Evolutionary conservation across 2,329 filamentous ascomycete genomes (phyloP).

Genomic region (Cercospora beticola): DNA sequence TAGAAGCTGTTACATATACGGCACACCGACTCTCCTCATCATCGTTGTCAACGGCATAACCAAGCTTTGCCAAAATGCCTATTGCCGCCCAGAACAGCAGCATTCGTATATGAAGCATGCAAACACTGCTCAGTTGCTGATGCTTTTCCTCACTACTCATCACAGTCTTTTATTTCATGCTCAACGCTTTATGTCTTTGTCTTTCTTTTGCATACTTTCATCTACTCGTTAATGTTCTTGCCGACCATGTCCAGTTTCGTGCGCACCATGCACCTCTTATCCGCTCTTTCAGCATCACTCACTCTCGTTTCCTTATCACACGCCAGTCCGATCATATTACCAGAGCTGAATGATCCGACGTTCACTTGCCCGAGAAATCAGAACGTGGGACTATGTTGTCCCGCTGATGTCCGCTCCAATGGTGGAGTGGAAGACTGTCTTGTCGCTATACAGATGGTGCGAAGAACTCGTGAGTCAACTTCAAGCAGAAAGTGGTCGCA

Average conservation of each 20-base stretch:
- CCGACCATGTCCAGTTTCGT: neutral
- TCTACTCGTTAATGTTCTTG: neutral
- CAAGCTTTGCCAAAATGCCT: neutral
- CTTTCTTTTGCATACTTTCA: neutral
- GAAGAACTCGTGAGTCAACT: neutral
- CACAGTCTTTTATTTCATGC: neutral
- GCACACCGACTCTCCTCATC: constrained; percentile 3
- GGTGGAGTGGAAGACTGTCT: neutral
- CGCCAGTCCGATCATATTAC: neutral
- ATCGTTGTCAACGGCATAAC: constrained; percentile 3
- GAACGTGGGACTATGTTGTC: neutral
- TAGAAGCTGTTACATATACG: neutral
- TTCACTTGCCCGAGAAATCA: neutral
- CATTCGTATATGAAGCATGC: neutral
- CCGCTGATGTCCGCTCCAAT: neutral
- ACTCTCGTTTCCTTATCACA: neutral
- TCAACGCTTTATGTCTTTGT: neutral
- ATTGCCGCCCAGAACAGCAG: neutral
- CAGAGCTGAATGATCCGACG: neutral
- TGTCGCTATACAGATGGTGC: neutral
- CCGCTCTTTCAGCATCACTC: neutral
- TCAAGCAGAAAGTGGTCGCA: neutral
- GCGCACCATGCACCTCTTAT: neutral
- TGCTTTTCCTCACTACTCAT: neutral
- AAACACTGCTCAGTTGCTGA: neutral